Base-by-base conservation (phyloP, 1,139 yeast genomes). In the Yamadazyma oceani region DNA sequence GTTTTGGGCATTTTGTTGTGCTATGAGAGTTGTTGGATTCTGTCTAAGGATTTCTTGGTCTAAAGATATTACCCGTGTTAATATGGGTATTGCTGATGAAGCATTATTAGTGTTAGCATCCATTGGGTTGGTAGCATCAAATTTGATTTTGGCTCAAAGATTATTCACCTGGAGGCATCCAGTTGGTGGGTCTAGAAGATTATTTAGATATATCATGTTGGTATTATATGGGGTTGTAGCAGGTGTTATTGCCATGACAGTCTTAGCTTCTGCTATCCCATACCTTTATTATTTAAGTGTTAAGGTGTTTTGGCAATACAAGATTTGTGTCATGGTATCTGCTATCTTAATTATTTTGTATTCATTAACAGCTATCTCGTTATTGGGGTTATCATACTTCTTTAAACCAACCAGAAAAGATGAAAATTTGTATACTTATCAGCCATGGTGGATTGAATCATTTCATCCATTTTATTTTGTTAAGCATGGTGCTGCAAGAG, bases 121-220 rank as follows among this genome's bases (percentile, higher is more conserved):
- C 5, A 53, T 66, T 25, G 40, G 66, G 9, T 45, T 68, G 23
- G 67, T 62, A 2, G 62, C 72, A 3, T 57, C 64, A 25, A 66
- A 69, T 43, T 65, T 69, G 49, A 60, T 66, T 25, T 53, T 68
- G 41, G 71, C 73, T 7, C 73, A 67, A 48, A 54, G 74, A 40
- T 51, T 68, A 23, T 68, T 68, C 47, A 66, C 73, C 1, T 68
- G 73, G 73, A 57, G 74, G 50, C 74, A 68, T 49, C 74, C 74
- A 6, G 73, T 66, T 3, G 73, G 73, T 37, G 74, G 74, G 41
- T 58, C 68, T 13, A 48, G 72, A 33, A 52, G 45, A 36, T 46
- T 66, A 31, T 68, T 68, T 44, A 64, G 67, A 64, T 41, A 51
- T 34, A 42, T 58, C 36, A 67, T 68, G 73, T 47, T 57, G 30